phyloP scores from a whole-genome alignment of 306 rosid species.

The Nissolia schottii region DNA sequence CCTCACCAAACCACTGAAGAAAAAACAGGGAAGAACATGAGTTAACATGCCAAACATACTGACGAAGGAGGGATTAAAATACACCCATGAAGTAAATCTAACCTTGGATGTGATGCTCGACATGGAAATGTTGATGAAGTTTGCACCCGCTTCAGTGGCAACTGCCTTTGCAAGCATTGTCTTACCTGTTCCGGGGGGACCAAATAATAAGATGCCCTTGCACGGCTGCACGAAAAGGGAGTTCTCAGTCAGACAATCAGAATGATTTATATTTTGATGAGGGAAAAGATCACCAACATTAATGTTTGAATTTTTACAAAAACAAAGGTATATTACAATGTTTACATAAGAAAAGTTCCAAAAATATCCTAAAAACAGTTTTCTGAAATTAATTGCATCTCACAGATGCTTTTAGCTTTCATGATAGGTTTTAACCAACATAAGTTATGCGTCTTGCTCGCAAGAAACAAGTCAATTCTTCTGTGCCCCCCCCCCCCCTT shows the following conservation, averaged over 20 bases:
- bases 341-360: not conserved
- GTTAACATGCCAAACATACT: constrained; percentile 5
- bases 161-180: constrained; percentile 99
- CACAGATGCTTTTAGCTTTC: not conserved
- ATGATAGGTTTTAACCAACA: not conserved
- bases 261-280: not conserved
- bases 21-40: constrained; percentile 17
- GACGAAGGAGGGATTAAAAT: not conserved
- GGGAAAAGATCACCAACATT: not conserved
- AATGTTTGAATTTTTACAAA: not conserved
- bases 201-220: constrained; percentile 97
- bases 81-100: constrained; percentile 7
- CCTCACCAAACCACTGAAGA: constrained; percentile 99
- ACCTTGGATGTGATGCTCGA: constrained; percentile 99
- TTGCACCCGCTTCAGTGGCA: constrained; percentile 99
- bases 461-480: too few relatives aligned
- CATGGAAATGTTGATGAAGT: constrained; percentile 98
- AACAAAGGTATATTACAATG: not conserved
- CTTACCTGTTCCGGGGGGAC: constrained; percentile 99
- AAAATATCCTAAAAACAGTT: not conserved
- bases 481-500: too few relatives aligned
- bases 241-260: constrained; percentile 16
- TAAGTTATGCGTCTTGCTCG: not conserved
- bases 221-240: constrained; percentile 69
- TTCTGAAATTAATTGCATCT: not conserved